phyloP scores from a whole-genome alignment of 345 rosid species.

The Corchorus capsularis region DNA sequence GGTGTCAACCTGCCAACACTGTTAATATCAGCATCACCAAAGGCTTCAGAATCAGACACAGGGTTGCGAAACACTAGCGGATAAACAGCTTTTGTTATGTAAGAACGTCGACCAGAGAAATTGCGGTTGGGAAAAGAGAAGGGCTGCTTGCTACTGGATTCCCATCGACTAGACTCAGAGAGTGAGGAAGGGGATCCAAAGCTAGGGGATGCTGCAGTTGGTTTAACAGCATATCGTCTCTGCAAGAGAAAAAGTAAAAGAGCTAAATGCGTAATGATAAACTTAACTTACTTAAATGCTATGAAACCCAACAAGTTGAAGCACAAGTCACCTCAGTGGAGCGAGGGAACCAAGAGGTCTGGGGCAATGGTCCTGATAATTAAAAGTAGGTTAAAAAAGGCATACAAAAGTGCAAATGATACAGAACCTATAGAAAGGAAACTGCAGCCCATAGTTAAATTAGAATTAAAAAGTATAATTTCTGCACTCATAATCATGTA shows the following conservation, averaged over 20 bases:
- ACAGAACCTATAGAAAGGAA: not conserved
- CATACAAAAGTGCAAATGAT: not conserved
- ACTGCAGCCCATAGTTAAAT: not conserved
- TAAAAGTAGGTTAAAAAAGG: constrained; percentile 17
- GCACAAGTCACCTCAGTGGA: constrained; percentile 52
- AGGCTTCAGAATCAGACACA: constrained; percentile 63
- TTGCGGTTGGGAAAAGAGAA: constrained; percentile 38
- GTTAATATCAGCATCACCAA: constrained; percentile 43
- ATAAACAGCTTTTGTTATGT: constrained; percentile 65
- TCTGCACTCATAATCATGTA: not conserved
- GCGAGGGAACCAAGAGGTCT: constrained; percentile 44
- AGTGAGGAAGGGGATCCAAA: constrained; percentile 59
- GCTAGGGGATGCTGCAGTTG: constrained; percentile 51
- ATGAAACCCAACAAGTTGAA: constrained; percentile 7
- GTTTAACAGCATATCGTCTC: constrained; percentile 45
- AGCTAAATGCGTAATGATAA: constrained; percentile 18
- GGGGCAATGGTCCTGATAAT: constrained; percentile 50
- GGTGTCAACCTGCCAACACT: constrained; percentile 49
- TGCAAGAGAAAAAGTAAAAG: constrained; percentile 32
- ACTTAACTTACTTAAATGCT: constrained; percentile 8
- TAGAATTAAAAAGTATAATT: not conserved
- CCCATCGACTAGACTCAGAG: constrained; percentile 51
- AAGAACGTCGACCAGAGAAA: constrained; percentile 45
- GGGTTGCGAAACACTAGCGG: constrained; percentile 79
- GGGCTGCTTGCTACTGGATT: constrained; percentile 52